Percentiles rank a stretch among this genome's conserved stretches.
phyloP scores from a whole-genome alignment of 2,329 filamentous ascomycete genomes.

The Alternaria panax region DNA sequence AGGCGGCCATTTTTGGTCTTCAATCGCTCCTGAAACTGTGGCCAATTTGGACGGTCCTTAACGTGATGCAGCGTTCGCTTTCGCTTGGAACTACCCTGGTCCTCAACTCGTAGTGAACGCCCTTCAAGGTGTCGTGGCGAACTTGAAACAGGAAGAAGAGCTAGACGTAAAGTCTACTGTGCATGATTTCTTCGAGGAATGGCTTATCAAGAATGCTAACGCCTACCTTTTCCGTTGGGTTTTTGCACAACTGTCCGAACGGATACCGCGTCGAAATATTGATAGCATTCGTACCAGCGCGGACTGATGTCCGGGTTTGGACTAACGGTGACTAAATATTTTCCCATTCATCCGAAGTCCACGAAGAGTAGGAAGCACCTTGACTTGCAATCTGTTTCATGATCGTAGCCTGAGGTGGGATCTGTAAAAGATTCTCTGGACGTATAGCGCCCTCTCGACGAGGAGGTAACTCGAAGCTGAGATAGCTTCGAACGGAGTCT shows the following conservation, averaged over 20 bases:
- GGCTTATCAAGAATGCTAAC: constrained; percentile 35
- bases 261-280: constrained; percentile 31
- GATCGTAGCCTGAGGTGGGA: not conserved
- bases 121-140: constrained; percentile 19
- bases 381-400: not conserved
- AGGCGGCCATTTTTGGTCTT: constrained; percentile 6
- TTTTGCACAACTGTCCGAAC: constrained; percentile 54
- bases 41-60: constrained; percentile 32
- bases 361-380: not conserved
- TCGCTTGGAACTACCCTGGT: constrained; percentile 20
- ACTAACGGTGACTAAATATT: not conserved
- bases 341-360: not conserved
- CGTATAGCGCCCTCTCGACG: not conserved
- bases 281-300: constrained; percentile 21
- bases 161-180: constrained; percentile 22
- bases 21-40: constrained; percentile 21
- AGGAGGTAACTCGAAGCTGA: not conserved
- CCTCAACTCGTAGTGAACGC: constrained; percentile 29
- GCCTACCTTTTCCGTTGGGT: constrained; percentile 50
- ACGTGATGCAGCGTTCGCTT: constrained; percentile 19
- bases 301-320: not conserved
- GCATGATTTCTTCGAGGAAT: constrained; percentile 30
- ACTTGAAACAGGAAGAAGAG: constrained; percentile 10
- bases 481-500: not conserved
- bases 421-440: not conserved